Conservation (phyloP, 2,329 filamentous ascomycete species). For the Penicillium sclerotiorum region DNA sequence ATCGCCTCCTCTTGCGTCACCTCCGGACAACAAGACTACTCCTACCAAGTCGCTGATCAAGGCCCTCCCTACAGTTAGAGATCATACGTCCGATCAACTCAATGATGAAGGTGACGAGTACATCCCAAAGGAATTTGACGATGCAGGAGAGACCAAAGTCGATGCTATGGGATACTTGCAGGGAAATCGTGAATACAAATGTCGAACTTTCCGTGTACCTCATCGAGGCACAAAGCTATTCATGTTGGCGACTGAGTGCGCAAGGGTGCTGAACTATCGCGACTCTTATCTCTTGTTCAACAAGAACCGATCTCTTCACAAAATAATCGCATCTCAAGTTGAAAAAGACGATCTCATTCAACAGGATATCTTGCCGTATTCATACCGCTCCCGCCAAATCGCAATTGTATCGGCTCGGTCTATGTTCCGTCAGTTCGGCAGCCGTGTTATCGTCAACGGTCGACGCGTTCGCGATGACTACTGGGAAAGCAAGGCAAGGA, state of each 20-base stretch:
- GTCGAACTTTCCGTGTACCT: slow-evolving; percentile 89
- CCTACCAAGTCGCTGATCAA: slow-evolving; percentile 83
- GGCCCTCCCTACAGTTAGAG: slow-evolving; percentile 89
- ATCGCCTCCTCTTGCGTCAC: slow-evolving; percentile 63
- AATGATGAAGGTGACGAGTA: slow-evolving; percentile 91
- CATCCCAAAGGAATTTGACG: slow-evolving; percentile 87
- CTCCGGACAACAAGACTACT: slow-evolving; percentile 73
- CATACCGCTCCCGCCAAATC: slow-evolving; percentile 96
- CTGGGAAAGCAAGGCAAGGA: slow-evolving; percentile 95
- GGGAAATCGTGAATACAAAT: slow-evolving; percentile 84
- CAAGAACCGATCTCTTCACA: slow-evolving; percentile 94
- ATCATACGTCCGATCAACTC: slow-evolving; percentile 96
- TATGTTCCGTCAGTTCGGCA: slow-evolving; percentile 99
- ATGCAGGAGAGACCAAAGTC: slow-evolving; percentile 93
- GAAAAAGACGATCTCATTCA: slow-evolving; percentile 96
- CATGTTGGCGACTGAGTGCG: slow-evolving; percentile 98
- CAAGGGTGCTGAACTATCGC: slow-evolving; percentile 86
- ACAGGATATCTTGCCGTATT: slow-evolving; percentile 95
- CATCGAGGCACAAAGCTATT: slow-evolving; percentile 91
- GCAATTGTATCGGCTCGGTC: slow-evolving; percentile 96
- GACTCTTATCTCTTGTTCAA: slow-evolving; percentile 99
- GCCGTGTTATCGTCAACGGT: slow-evolving; percentile 86
- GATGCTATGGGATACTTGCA: slow-evolving; percentile 77
- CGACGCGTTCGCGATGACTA: slow-evolving; percentile 94
- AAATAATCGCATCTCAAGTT: slow-evolving; percentile 93